Percentiles rank a stretch among this genome's conserved stretches.
These are phyloP conservation scores for Picochlorum sp. DNA, from an alignment of 139 green algal genomes.

Conservation along the genomic window DNA sequence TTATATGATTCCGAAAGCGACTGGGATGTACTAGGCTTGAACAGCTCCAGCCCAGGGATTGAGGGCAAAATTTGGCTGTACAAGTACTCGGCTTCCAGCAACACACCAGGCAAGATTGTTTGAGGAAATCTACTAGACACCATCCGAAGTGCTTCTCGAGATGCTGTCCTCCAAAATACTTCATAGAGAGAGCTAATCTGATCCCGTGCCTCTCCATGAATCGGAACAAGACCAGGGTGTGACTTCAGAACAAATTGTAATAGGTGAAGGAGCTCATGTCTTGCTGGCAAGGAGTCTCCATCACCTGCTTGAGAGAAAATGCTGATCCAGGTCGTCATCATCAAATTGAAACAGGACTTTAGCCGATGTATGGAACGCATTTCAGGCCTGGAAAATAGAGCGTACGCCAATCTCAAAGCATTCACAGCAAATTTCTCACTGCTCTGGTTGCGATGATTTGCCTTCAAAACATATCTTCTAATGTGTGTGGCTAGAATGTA, in stretches of 20 bases:
- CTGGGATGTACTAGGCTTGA: neutral
- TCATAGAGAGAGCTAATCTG: too few relatives aligned
- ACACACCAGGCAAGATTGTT: neutral
- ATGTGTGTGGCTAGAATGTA: slow-evolving; percentile 8
- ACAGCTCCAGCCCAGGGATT: neutral
- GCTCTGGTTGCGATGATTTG: neutral
- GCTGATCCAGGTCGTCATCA: neutral
- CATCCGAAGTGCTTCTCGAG: neutral
- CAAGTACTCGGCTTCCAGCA: neutral
- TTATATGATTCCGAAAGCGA: neutral
- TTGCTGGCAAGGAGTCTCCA: neutral
- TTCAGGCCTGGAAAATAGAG: neutral
- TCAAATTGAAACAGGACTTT: neutral
- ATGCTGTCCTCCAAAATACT: neutral
- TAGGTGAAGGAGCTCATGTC: neutral
- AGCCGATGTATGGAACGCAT: neutral
- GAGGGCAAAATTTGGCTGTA: neutral
- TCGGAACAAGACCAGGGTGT: too few relatives aligned
- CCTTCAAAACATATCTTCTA: neutral
- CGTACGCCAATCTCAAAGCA: slow-evolving; percentile 1
- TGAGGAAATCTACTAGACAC: neutral
- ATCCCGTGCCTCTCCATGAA: too few relatives aligned
- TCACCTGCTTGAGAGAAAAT: slow-evolving; percentile 1
- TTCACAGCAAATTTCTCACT: slow-evolving; percentile 7
- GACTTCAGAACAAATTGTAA: too few relatives aligned